Evolutionary conservation across 805 yeast genomes (phyloP).

Genomic region (Teunomyces gatunensis): DNA sequence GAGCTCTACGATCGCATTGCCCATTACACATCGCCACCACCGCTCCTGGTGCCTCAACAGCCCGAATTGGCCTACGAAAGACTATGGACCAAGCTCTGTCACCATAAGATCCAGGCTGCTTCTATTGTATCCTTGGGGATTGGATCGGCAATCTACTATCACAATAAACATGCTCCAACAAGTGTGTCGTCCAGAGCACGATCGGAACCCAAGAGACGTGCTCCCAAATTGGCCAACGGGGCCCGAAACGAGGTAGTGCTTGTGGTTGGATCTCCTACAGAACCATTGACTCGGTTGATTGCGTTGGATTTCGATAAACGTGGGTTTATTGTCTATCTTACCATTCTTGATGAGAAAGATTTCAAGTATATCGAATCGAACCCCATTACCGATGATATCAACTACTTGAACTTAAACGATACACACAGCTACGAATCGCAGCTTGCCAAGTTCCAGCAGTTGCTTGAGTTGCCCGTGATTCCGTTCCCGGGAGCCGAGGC

Average conservation of each 20-base stretch:
- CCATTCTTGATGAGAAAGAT: constrained; percentile 65
- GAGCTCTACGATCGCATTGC: constrained; percentile 11
- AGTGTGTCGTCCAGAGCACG: neutral
- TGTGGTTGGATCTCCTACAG: constrained; percentile 73
- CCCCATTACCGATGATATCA: constrained; percentile 67
- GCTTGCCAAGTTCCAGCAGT: constrained; percentile 45
- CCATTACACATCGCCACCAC: constrained; percentile 5
- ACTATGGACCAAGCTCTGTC: neutral
- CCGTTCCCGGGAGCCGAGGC: constrained; percentile 60
- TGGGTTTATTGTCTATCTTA: constrained; percentile 78
- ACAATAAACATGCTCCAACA: neutral
- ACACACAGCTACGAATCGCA: constrained; percentile 45
- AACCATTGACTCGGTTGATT: constrained; percentile 65
- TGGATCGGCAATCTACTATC: constrained; percentile 14
- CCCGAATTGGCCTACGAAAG: constrained; percentile 1
- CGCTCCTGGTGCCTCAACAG: neutral
- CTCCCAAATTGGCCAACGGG: constrained; percentile 62
- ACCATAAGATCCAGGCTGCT: constrained; percentile 6
- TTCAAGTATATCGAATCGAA: constrained; percentile 46
- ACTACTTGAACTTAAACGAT: constrained; percentile 57
- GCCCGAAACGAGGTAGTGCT: constrained; percentile 74
- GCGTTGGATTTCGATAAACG: constrained; percentile 73
- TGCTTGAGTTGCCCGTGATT: constrained; percentile 52
- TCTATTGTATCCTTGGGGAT: constrained; percentile 25
- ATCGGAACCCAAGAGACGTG: constrained; percentile 45